Evolutionary conservation across 2,329 filamentous ascomycete genomes (phyloP).

Genomic region (Paracorniculantispora psalliotae): DNA sequence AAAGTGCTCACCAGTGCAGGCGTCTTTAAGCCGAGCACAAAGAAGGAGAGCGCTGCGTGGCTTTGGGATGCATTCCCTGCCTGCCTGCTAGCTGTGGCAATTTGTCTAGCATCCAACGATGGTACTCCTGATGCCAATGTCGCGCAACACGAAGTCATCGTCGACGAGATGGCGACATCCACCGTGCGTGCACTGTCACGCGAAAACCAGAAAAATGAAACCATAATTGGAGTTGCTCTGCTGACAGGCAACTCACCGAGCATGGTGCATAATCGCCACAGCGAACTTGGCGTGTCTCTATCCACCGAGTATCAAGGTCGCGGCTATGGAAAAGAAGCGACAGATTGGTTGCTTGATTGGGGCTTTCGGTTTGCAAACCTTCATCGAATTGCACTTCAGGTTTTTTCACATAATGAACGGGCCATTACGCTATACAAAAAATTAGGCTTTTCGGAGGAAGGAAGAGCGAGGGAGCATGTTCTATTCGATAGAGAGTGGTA

Average conservation of each 20-base stretch:
- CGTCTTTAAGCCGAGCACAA: background rate
- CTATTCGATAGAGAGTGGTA: slow-evolving; percentile 34
- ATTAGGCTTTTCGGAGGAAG: slow-evolving; percentile 38
- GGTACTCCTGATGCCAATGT: too few relatives aligned
- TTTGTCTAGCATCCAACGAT: too few relatives aligned
- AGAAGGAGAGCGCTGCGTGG: background rate
- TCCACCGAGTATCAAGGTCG: slow-evolving; percentile 27
- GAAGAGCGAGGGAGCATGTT: slow-evolving; percentile 24
- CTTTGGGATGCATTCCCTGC: background rate
- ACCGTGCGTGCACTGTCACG: background rate
- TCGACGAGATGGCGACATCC: too few relatives aligned
- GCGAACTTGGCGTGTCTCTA: slow-evolving; percentile 30
- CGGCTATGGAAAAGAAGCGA: slow-evolving; percentile 40
- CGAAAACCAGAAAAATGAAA: background rate
- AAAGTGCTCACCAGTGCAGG: background rate
- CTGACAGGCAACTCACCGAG: background rate
- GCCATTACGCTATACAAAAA: slow-evolving; percentile 32
- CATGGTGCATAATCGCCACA: background rate
- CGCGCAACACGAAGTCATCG: too few relatives aligned
- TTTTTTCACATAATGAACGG: slow-evolving; percentile 36
- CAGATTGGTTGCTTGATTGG: slow-evolving; percentile 39
- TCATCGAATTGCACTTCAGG: slow-evolving; percentile 34
- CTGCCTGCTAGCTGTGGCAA: background rate
- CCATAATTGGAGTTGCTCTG: background rate
- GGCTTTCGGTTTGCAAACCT: slow-evolving; percentile 35